These are phyloP conservation scores for Arthrobotrys sphaeroides DNA, from an alignment of 2,329 filamentous ascomycete genomes.

Conservation along the genomic window DNA sequence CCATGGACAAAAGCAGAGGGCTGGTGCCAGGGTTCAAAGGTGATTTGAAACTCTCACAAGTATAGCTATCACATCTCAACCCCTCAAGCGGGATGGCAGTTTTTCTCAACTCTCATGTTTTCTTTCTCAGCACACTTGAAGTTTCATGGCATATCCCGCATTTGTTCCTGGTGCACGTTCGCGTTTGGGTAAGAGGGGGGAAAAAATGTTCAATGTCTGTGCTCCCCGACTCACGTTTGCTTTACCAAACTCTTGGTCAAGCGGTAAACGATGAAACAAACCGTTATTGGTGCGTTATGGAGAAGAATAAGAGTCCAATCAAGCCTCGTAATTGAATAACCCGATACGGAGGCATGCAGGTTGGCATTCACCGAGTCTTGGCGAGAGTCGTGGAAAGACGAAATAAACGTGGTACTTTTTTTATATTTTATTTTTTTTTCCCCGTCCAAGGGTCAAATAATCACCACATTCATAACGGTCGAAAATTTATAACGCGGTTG, in stretches of 20 bases:
- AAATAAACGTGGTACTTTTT: slow-evolving; percentile 26
- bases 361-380: slow-evolving; percentile 34
- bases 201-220: slow-evolving; percentile 27
- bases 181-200: slow-evolving; percentile 21
- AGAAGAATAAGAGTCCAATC: not conserved
- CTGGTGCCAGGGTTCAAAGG: slow-evolving; percentile 15
- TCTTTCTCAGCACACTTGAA: slow-evolving; percentile 13
- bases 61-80: slow-evolving; percentile 47
- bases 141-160: slow-evolving; percentile 47
- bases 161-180: slow-evolving; percentile 16
- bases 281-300: slow-evolving; percentile 40
- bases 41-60: slow-evolving; percentile 51
- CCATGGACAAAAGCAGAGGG: slow-evolving; percentile 14
- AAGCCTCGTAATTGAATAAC: slow-evolving; percentile 51
- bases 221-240: slow-evolving; percentile 12
- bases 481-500: slow-evolving; percentile 28
- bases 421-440: not conserved
- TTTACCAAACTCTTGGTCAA: slow-evolving; percentile 19
- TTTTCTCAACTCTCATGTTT: slow-evolving; percentile 25
- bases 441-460: not conserved
- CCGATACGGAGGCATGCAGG: slow-evolving; percentile 50
- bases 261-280: slow-evolving; percentile 52
- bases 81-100: slow-evolving; percentile 33
- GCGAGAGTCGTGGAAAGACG: slow-evolving; percentile 33
- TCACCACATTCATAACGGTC: not conserved